Evolutionary conservation across 495 filamentous ascomycete species (phyloP).

Genomic region (Aspergillus avenaceus): DNA sequence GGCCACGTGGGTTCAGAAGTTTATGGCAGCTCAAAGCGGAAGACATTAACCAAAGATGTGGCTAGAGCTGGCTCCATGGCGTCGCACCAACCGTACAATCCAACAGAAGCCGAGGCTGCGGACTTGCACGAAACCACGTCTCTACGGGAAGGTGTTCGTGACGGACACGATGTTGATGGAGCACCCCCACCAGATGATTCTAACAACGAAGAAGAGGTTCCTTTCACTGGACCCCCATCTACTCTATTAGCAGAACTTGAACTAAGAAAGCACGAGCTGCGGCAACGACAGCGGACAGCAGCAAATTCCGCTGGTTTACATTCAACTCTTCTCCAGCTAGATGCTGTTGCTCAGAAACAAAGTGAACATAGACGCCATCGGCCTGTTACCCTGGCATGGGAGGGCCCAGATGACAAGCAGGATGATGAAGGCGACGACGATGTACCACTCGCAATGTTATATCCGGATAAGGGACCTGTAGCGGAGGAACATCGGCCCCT

Average conservation of each 20-base stretch:
- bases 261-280: slow-evolving; percentile 79
- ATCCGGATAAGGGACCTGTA: slow-evolving; percentile 53
- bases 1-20: slow-evolving; percentile 66
- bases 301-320: slow-evolving; percentile 69
- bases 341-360: slow-evolving; percentile 85
- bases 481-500: slow-evolving; percentile 63
- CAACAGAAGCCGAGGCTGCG: slow-evolving; percentile 16
- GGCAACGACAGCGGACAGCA: slow-evolving; percentile 66
- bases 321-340: slow-evolving; percentile 84
- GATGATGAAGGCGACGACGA: slow-evolving; percentile 61
- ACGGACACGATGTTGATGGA: slow-evolving; percentile 16
- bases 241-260: slow-evolving; percentile 92
- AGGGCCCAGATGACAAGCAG: slow-evolving; percentile 52
- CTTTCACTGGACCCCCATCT: slow-evolving; percentile 69
- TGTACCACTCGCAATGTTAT: slow-evolving; percentile 81
- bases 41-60: slow-evolving; percentile 18
- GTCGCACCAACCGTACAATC: slow-evolving; percentile 9
- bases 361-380: slow-evolving; percentile 68
- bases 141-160: slow-evolving; percentile 14
- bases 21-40: slow-evolving; percentile 46
- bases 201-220: slow-evolving; percentile 36
- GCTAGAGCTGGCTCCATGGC: slow-evolving; percentile 5
- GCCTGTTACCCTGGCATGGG: slow-evolving; percentile 85
- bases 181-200: slow-evolving; percentile 17
- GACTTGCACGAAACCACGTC: slow-evolving; percentile 14